Evolutionary conservation across 192 early-diverging fungal species (phyloP).

Genomic region (Coemansia asiatica): DNA sequence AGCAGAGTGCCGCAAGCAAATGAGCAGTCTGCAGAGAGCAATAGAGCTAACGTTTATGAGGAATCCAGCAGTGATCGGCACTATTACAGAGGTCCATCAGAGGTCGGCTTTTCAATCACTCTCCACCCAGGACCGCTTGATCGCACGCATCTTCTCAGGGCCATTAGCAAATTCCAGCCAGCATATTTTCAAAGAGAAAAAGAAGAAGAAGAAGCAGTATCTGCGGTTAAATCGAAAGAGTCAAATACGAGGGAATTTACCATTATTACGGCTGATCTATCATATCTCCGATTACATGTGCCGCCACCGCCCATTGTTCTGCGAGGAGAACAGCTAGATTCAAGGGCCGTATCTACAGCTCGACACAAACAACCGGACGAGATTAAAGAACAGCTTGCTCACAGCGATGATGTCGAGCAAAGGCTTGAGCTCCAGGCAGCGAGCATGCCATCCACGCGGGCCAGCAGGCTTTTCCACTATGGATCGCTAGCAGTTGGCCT

Average conservation of each 20-base stretch:
- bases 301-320: slow-evolving; percentile 32
- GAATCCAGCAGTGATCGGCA: not conserved
- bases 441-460: slow-evolving; percentile 74
- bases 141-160: slow-evolving; percentile 22
- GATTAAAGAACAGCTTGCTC: not conserved
- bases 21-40: not conserved
- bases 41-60: not conserved
- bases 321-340: slow-evolving; percentile 10
- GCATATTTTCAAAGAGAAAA: not conserved
- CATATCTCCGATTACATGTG: slow-evolving; percentile 18
- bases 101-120: slow-evolving; percentile 4
- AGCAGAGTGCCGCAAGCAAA: slow-evolving; percentile 1
- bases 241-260: not conserved
- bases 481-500: slow-evolving; percentile 71
- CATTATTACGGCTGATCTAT: slow-evolving; percentile 24
- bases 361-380: not conserved
- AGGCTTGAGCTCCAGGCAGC: slow-evolving; percentile 25
- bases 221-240: not conserved
- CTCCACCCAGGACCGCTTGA: slow-evolving; percentile 28
- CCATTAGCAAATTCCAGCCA: not conserved
- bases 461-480: slow-evolving; percentile 79
- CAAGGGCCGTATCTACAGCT: not conserved
- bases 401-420: not conserved
- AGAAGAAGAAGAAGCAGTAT: not conserved
- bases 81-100: not conserved